These are phyloP conservation scores for Cladosporium sp. DNA, from an alignment of 2,329 filamentous ascomycete species.

Conservation along the genomic window DNA sequence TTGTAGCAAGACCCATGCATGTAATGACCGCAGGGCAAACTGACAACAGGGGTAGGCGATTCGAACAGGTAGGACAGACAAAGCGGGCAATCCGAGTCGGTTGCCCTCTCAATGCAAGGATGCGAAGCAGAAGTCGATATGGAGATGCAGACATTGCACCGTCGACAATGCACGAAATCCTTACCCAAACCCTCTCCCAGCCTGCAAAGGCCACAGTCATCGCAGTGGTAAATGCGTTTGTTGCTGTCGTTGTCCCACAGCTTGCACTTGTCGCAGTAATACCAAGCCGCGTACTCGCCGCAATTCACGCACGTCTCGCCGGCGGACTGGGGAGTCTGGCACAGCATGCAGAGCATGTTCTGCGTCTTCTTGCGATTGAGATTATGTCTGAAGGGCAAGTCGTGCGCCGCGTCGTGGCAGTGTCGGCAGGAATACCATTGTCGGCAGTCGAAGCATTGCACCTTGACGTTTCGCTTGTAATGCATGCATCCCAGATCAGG, in stretches of 20 bases:
- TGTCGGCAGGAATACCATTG: slow-evolving; percentile 94
- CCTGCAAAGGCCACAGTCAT: slow-evolving; percentile 92
- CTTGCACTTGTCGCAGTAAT: slow-evolving; percentile 93
- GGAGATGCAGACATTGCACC: slow-evolving; percentile 89
- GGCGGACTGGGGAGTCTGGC: slow-evolving; percentile 77
- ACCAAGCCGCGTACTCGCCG: slow-evolving; percentile 72
- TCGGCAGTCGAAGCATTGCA: slow-evolving; percentile 86
- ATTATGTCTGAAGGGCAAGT: slow-evolving; percentile 37
- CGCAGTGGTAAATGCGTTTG: slow-evolving; percentile 93
- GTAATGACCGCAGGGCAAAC: slow-evolving; percentile 93
- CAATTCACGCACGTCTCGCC: slow-evolving; percentile 75
- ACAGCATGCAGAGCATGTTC: slow-evolving; percentile 98
- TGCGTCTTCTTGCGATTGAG: slow-evolving; percentile 79
- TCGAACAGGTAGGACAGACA: slow-evolving; percentile 97
- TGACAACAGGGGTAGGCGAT: slow-evolving; percentile 80
- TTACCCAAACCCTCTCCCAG: slow-evolving; percentile 88
- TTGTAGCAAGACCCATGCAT: slow-evolving; percentile 89
- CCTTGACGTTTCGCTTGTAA: slow-evolving; percentile 92
- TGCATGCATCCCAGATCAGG: slow-evolving; percentile 75
- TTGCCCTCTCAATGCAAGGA: slow-evolving; percentile 90
- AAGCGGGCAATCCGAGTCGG: slow-evolving; percentile 93
- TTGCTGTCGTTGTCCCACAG: slow-evolving; percentile 91
- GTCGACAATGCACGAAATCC: slow-evolving; percentile 98
- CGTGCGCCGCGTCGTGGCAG: slow-evolving; percentile 88
- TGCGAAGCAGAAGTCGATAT: slow-evolving; percentile 81